Evolutionary conservation across 306 rosid genomes (phyloP).

Genomic region (Cucumis hystrix): DNA sequence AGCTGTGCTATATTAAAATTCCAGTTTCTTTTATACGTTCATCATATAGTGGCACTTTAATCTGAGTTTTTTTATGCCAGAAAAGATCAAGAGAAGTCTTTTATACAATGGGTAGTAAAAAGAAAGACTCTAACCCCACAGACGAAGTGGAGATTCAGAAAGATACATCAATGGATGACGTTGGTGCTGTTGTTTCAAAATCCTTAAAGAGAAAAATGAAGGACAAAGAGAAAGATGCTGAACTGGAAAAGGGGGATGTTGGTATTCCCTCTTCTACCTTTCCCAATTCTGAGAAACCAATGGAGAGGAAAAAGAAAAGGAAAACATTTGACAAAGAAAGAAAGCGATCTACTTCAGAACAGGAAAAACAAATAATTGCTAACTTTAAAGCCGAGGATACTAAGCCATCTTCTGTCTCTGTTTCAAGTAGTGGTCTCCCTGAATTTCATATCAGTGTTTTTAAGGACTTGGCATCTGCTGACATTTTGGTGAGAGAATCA

Average conservation of each 20-base stretch:
- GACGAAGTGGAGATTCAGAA: conserved; percentile 14
- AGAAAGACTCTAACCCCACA: conserved; percentile 19
- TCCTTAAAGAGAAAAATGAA: conserved; percentile 26
- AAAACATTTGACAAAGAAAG: conserved; percentile 53
- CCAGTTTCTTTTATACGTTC: background rate
- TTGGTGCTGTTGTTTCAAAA: conserved; percentile 17
- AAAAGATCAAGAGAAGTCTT: background rate
- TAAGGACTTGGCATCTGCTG: conserved; percentile 60
- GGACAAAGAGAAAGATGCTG: conserved; percentile 12
- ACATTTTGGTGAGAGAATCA: conserved; percentile 34
- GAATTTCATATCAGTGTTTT: conserved; percentile 88
- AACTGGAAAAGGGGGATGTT: conserved; percentile 9
- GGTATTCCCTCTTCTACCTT: conserved; percentile 2
- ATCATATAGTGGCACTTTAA: background rate
- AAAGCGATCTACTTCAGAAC: conserved; percentile 8
- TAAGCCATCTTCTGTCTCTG: conserved; percentile 1
- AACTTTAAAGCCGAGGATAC: conserved; percentile 10
- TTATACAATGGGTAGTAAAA: conserved; percentile 33
- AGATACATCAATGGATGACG: conserved; percentile 1
- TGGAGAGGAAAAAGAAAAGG: conserved; percentile 69
- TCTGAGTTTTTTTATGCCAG: background rate
- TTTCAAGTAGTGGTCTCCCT: conserved; percentile 24
- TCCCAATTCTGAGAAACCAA: conserved; percentile 33
- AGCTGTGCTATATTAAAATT: background rate
- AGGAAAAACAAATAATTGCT: conserved; percentile 1